Conservation (phyloP, 768 basidiomycete genomes). For the Phylloporus sp. region DNA sequence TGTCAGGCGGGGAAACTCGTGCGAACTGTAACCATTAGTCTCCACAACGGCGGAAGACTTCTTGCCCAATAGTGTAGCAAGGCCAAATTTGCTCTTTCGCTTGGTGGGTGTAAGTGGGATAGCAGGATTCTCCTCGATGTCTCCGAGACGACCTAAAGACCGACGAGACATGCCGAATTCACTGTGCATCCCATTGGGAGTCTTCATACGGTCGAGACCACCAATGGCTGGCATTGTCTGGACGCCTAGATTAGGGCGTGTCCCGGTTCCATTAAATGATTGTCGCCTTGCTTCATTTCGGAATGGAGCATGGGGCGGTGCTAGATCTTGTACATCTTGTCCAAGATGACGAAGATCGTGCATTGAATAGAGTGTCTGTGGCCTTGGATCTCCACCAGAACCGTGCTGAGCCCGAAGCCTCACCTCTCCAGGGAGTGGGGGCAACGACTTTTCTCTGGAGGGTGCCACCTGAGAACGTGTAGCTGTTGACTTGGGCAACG, state of each 20-base stretch:
- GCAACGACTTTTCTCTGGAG: constrained; percentile 68
- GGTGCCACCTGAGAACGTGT: constrained; percentile 21
- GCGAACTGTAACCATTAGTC: constrained; percentile 34
- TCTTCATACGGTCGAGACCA: constrained; percentile 33
- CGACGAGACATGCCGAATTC: constrained; percentile 70
- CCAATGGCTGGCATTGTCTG: constrained; percentile 46
- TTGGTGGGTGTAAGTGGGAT: constrained; percentile 41
- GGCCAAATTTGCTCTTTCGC: constrained; percentile 69
- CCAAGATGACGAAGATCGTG: constrained; percentile 54
- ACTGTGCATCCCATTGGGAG: constrained; percentile 47
- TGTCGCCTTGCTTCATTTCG: constrained; percentile 60
- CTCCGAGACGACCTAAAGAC: constrained; percentile 42
- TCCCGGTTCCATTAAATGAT: constrained; percentile 66
- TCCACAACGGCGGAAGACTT: constrained; percentile 30
- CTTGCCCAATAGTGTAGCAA: constrained; percentile 63
- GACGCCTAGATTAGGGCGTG: constrained; percentile 47
- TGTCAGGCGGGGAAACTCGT: constrained; percentile 47
- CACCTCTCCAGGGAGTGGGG: constrained; percentile 64
- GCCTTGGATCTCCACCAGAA: constrained; percentile 42
- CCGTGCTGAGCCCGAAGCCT: constrained; percentile 36
- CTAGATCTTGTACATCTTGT: constrained; percentile 41
- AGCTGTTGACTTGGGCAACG: constrained; percentile 20
- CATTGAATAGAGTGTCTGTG: constrained; percentile 60
- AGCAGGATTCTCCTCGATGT: constrained; percentile 26
- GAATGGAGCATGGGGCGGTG: constrained; percentile 63